A percentile compares a stretch with the other conserved stretches of the same genome.
Conservation (phyloP, 2,329 filamentous ascomycete genomes). For the Magnaporthiopsis rhizophila region DNA sequence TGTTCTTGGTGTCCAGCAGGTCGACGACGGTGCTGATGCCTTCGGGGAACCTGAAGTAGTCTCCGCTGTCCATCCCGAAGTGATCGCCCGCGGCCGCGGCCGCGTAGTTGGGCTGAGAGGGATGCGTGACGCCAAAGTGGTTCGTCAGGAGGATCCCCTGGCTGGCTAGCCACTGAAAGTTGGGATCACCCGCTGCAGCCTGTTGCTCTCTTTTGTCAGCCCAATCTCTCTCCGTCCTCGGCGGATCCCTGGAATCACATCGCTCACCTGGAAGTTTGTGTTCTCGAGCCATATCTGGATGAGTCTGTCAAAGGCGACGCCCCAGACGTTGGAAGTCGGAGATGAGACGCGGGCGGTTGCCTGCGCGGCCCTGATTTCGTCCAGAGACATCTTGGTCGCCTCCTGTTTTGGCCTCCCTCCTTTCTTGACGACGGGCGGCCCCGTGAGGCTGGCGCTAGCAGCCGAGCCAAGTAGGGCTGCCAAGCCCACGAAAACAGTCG, state of each 20-base stretch:
- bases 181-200: constrained; percentile 6
- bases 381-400: constrained; percentile 3
- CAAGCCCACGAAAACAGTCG: neutral
- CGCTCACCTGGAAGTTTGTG: constrained; percentile 9
- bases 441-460: neutral
- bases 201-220: neutral
- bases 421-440: neutral
- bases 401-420: constrained; percentile 1
- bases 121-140: constrained; percentile 25
- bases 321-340: constrained; percentile 40
- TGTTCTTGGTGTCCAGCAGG: constrained; percentile 30
- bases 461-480: constrained; percentile 1
- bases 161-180: constrained; percentile 9
- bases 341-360: constrained; percentile 35
- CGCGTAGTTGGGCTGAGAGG: constrained; percentile 25
- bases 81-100: constrained; percentile 26
- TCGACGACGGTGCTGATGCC: constrained; percentile 40
- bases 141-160: constrained; percentile 10
- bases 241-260: neutral
- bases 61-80: constrained; percentile 39
- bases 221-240: neutral
- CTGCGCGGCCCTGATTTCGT: constrained; percentile 30
- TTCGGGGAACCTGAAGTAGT: constrained; percentile 30
- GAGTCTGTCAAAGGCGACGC: constrained; percentile 51
- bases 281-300: constrained; percentile 59